Conservation (phyloP, 495 filamentous ascomycete genomes). For the Aspergillus haitiensis region DNA sequence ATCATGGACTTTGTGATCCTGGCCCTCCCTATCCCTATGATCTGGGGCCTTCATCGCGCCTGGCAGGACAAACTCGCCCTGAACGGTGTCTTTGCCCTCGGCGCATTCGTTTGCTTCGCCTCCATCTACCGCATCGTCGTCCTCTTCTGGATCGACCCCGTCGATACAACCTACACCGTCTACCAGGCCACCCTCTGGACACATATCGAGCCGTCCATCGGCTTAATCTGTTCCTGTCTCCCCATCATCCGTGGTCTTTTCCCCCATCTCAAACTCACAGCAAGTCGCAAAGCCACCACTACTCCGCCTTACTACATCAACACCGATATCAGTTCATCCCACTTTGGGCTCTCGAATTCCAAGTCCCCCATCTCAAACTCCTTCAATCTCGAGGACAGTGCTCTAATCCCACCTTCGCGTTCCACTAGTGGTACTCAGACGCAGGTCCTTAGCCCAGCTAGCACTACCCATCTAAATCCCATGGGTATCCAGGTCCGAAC, state of each 20-base stretch:
- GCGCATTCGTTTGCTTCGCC: conserved; percentile 49
- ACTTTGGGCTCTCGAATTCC: conserved; percentile 30
- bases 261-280: conserved; percentile 35
- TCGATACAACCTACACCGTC: conserved; percentile 46
- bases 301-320: conserved; percentile 32
- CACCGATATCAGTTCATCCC: conserved; percentile 31
- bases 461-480: conserved; percentile 17
- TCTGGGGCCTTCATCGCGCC: conserved; percentile 45
- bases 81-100: conserved; percentile 49
- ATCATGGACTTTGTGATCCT: conserved; percentile 48
- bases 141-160: conserved; percentile 52
- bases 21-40: conserved; percentile 42
- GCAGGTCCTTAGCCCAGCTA: not conserved
- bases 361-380: conserved; percentile 34
- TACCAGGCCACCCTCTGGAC: conserved; percentile 59
- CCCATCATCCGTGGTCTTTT: conserved; percentile 58
- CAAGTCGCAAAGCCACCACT: conserved; percentile 24
- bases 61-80: conserved; percentile 50
- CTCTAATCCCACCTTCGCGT: conserved; percentile 10
- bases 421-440: conserved; percentile 10
- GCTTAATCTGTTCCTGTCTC: conserved; percentile 57
- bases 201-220: conserved; percentile 56
- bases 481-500: conserved; percentile 35
- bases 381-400: conserved; percentile 34
- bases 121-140: conserved; percentile 57